phyloP scores from a whole-genome alignment of 2,329 filamentous ascomycete genomes.

The Scytalidium lignicola region DNA sequence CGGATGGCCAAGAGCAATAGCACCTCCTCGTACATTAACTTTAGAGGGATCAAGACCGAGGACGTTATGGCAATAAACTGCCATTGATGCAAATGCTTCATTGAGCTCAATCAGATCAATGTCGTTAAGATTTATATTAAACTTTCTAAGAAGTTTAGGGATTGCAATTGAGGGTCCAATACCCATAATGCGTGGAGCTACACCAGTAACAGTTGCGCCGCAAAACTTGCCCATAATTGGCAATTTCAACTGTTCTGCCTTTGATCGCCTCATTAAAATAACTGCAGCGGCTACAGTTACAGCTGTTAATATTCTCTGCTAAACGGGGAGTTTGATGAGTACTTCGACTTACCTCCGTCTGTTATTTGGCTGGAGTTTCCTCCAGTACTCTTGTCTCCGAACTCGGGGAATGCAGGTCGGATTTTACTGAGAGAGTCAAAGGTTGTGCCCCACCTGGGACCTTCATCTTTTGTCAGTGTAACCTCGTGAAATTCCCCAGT shows the following conservation, averaged over 20 bases:
- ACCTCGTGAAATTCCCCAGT: constrained; percentile 72
- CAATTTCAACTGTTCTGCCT: constrained; percentile 78
- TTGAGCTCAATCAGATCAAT: constrained; percentile 92
- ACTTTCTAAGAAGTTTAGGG: constrained; percentile 78
- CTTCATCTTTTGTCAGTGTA: constrained; percentile 81
- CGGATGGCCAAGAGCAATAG: constrained; percentile 78
- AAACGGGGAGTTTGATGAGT: constrained; percentile 21
- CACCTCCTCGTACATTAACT: constrained; percentile 77
- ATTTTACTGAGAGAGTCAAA: constrained; percentile 78
- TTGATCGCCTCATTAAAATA: constrained; percentile 90
- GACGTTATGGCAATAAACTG: constrained; percentile 80
- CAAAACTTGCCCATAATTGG: constrained; percentile 94
- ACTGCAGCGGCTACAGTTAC: constrained; percentile 69
- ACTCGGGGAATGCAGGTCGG: constrained; percentile 83
- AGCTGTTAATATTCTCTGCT: too few species aligned
- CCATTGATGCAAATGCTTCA: constrained; percentile 97
- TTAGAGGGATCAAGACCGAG: constrained; percentile 68
- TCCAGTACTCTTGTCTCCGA: constrained; percentile 79
- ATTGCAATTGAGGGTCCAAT: constrained; percentile 74
- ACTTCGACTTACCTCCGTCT: constrained; percentile 71
- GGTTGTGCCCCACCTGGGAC: constrained; percentile 85
- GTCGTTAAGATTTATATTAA: constrained; percentile 73
- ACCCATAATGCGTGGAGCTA: constrained; percentile 94
- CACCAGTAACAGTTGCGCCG: constrained; percentile 82
- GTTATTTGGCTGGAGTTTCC: constrained; percentile 95